Base-by-base conservation (phyloP, 2,329 filamentous ascomycete genomes). In the Talaromyces albobiverticillius region DNA sequence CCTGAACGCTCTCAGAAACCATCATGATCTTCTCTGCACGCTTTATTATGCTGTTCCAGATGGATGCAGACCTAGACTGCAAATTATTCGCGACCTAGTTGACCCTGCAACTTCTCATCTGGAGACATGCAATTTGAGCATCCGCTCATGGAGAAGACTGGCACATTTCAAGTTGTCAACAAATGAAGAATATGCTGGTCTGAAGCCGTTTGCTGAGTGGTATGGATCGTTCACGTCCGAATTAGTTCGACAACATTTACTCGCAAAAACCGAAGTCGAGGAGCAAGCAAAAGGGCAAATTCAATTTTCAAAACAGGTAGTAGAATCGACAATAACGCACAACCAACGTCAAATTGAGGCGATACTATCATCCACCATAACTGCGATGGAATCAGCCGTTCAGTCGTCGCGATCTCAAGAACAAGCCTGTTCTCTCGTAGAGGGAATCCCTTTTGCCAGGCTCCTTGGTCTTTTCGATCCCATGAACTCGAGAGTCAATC, bases 1-100 rank as follows among this genome's bases (percentile, higher is more conserved):
- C 58, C 67, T 85, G 11, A 76, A 81, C 49, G 81, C 82, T 1
- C 67, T 85, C 43, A 76, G 81, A 46, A 86, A 85, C 59, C 82
- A 86, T 55, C 82, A 84, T 58, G 82, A 85, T 61, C 71, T 86
- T 14, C 72, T 86, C 0, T 82, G 79, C 52, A 82, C 80, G 3
- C 69, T 86, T 13, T 85, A 85, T 62, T 84, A 76, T 72, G 77
- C 76, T 40, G 78, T 79, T 34, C 82, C 82, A 23, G 67, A 77
- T 25, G 70, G 72, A 1, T 79, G 73, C 61, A 74, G 82, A n/a
- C 81, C 81, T 38, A 73, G 77, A 41, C 59, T 83, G 4, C 72
- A 78, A 49, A 70, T 76, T 5, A 74, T 85, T 46, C 76, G 72
- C 25, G 72, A 78, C 50, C 73, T 86, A 5, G 81, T 85, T 13